Percentiles rank a stretch among this genome's conserved stretches.
Evolutionary conservation across 345 rosid species (phyloP).

Genomic region (Adansonia digitata): DNA sequence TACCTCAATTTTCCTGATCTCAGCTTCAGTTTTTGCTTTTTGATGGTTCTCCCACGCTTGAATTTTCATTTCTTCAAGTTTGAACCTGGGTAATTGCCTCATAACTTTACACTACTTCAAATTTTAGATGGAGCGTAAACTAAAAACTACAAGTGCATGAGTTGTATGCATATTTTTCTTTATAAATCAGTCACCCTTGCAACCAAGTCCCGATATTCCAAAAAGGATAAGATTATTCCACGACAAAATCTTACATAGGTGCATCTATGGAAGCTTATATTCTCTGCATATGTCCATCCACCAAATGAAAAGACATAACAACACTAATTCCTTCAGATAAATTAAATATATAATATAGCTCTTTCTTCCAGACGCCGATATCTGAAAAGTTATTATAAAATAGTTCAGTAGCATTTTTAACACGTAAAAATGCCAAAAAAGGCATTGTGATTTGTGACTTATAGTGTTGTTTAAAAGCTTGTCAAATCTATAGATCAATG

Average conservation of each 20-base stretch:
- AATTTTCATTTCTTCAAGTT: slow-evolving; percentile 90
- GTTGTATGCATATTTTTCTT: neutral
- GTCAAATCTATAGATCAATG: neutral
- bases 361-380: neutral
- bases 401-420: neutral
- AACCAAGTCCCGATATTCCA: neutral
- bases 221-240: neutral
- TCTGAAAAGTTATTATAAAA: neutral
- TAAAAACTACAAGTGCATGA: neutral
- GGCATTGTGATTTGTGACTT: neutral
- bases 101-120: slow-evolving; percentile 3
- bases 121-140: neutral
- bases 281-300: neutral
- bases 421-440: neutral
- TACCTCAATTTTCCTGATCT: slow-evolving; percentile 83
- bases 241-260: neutral
- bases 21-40: slow-evolving; percentile 76
- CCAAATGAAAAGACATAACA: neutral
- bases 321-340: neutral
- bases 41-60: slow-evolving; percentile 91
- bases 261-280: neutral
- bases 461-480: neutral
- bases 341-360: neutral
- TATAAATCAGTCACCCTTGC: neutral
- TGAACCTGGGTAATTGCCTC: slow-evolving; percentile 43